Evolutionary conservation across 179 eudicot genomes (phyloP), one percentile per base, ranked within the genome.

Genomic region (Drosera spatulata): DNA sequence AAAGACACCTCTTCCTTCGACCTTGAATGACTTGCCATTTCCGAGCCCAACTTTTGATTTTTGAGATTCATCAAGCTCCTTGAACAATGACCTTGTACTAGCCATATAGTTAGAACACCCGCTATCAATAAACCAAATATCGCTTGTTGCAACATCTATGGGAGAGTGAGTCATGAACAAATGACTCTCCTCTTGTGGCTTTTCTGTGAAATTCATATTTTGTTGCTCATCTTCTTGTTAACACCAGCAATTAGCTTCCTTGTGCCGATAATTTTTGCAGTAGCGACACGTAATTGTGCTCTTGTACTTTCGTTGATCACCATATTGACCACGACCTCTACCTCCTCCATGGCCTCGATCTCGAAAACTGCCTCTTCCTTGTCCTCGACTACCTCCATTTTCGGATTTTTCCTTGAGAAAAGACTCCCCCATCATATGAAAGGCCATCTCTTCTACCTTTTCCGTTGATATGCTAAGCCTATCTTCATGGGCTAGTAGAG

Each of bases 61-160:
- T 11, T 11, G 4, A 1, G 22, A n/a, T 3, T 49, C 14, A 49
- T 60, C 60, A 0, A 67, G 22, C 45, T 60, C 47, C 4, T n/a
- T 33, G 41, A 67, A 45, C 9, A 52, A 39, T 3, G 9, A 49
- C 7, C 39, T 41, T 48, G 55, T 46, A 3, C 58, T 53, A 2
- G 62, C 53, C 61, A 71, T 60, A 42, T 75, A 70, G 9, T 58
- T 61, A 10, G 52, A 63, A 14, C 67, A 56, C 2, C 72, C 71
- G 61, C 72, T 67, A 7, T 71, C 73, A 22, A 67, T 4, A 2
- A 57, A 40, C 66, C 66, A 77, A n/a, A 40, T 43, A 33, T 45
- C 56, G 2, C 41, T 58, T 0, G 41, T 13, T 40, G 11, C 33
- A 4, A 41, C 7, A 1, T 53, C 10, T 2, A 52, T 42, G 42